Evolutionary conservation across 2,329 filamentous ascomycete species (phyloP), one percentile per base, ranked within the genome.

Genomic region (Aspergillus sojae): DNA sequence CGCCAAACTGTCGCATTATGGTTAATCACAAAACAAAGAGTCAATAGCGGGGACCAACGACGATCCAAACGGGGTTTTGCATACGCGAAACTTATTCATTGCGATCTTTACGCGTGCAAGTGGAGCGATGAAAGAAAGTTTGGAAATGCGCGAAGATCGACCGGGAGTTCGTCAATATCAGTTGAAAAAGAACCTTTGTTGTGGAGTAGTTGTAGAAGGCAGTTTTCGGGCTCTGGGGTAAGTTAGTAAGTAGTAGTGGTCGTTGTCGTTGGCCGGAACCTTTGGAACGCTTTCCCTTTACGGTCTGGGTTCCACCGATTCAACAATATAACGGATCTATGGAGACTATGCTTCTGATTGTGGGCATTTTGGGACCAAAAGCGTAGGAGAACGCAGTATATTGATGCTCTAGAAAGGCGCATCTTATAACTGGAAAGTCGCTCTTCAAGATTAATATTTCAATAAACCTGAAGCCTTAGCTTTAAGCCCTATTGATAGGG

Each of bases 11-110:
- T 57, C 65, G 57, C 23, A 57, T 30, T 19, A 10, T 23, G 57
- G 10, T 52, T 30, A 60, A 30, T 55, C 28, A 14, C 26, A 28
- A 28, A 28, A 36, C 32, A 52, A 52, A 14, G 36, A 48, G 58
- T 21, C 21, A 28, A 56, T 46, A 16, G 52, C 41, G 45, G 55
- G 39, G 46, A 52, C 30, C 23, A 57, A 53, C 45, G 19, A 14
- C 21, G 23, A 48, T 28, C 43, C 16, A 41, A 48, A 19, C 43
- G 39, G 54, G 45, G 26, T 5, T 46, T 28, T 58, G 60, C 71
- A 64, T 76, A 78, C 77, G 66, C 74, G 70, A 59, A 77, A 75
- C 54, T 65, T 70, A 67, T 75, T 74, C 74, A 76, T 77, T 62
- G 19, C 32, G 48, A n/a, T 52, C 28, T 30, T 30, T 39, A 32